Percentiles rank a stretch among this genome's conserved stretches.
These are phyloP conservation scores for Hypoxylon sp. DNA, from an alignment of 2,329 filamentous ascomycete species.

Conservation along the genomic window DNA sequence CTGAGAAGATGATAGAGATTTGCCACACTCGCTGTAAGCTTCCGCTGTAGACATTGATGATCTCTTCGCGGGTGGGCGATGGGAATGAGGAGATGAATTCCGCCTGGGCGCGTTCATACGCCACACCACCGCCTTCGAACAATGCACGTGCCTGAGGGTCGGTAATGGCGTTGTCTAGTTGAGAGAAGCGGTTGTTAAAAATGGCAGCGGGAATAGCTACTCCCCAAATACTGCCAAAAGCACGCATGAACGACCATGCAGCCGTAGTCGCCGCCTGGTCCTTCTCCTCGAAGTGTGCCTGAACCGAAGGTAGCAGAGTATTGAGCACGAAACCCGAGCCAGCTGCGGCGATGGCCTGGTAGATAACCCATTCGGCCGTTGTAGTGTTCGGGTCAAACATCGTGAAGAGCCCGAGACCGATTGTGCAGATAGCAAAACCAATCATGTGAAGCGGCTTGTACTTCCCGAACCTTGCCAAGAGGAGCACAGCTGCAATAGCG, in stretches of 20 bases:
- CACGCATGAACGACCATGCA: slow-evolving; percentile 58
- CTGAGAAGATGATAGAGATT: slow-evolving; percentile 50
- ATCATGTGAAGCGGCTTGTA: slow-evolving; percentile 47
- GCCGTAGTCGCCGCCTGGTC: slow-evolving; percentile 53
- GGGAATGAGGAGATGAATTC: slow-evolving; percentile 11
- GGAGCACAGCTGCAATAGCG: slow-evolving; percentile 39
- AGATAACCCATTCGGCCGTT: slow-evolving; percentile 55
- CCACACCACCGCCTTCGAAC: background rate
- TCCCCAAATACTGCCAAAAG: slow-evolving; percentile 59
- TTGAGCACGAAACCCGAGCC: slow-evolving; percentile 59
- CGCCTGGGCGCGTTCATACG: slow-evolving; percentile 8
- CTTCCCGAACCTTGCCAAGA: slow-evolving; percentile 45
- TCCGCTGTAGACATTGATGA: slow-evolving; percentile 14
- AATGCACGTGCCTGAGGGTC: too few relatives aligned
- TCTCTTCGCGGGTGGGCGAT: background rate
- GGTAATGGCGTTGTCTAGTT: too few relatives aligned
- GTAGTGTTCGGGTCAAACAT: slow-evolving; percentile 50
- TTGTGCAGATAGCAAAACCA: slow-evolving; percentile 50
- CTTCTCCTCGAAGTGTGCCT: slow-evolving; percentile 51
- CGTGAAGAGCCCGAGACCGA: slow-evolving; percentile 57
- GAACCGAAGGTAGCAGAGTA: slow-evolving; percentile 57
- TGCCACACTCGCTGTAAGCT: slow-evolving; percentile 4
- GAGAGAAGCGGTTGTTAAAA: slow-evolving; percentile 48
- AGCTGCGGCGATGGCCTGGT: slow-evolving; percentile 55
- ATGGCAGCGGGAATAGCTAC: slow-evolving; percentile 58